Conservation (phyloP, 257 asterid genomes). For the Cynanchum wilfordii region DNA sequence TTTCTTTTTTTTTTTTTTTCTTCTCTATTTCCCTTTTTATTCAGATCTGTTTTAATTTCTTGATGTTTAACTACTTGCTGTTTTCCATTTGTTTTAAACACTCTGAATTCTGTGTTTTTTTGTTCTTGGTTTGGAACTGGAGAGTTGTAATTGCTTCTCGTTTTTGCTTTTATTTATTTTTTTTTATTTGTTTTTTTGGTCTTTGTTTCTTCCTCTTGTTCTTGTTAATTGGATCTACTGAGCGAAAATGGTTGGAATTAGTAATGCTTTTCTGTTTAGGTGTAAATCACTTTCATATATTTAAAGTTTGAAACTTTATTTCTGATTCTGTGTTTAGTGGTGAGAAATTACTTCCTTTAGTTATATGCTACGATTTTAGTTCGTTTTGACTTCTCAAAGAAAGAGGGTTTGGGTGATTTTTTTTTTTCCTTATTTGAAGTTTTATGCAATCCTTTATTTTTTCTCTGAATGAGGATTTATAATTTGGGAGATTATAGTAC, state of each 20-base stretch:
- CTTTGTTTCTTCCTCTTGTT: not conserved
- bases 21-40: constrained; percentile 11
- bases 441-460: not conserved
- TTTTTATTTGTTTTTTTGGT: not conserved
- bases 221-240: constrained; percentile 33
- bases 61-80: not conserved
- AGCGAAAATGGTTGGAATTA: not conserved
- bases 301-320: not conserved
- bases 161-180: not conserved
- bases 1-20: not conserved
- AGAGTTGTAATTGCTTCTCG: not conserved
- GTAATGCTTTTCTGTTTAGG: not conserved
- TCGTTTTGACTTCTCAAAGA: not conserved
- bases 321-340: not conserved
- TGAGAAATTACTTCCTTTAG: not conserved
- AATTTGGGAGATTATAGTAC: not conserved
- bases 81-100: not conserved
- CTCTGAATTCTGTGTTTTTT: not conserved
- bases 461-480: not conserved
- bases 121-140: constrained; percentile 2
- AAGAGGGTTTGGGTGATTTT: not conserved
- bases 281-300: not conserved
- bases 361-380: not conserved
- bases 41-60: constrained; percentile 45
- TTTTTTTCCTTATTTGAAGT: not conserved